Base-by-base conservation (phyloP, 2,329 filamentous ascomycete genomes). In the Podosphaera fusca region DNA sequence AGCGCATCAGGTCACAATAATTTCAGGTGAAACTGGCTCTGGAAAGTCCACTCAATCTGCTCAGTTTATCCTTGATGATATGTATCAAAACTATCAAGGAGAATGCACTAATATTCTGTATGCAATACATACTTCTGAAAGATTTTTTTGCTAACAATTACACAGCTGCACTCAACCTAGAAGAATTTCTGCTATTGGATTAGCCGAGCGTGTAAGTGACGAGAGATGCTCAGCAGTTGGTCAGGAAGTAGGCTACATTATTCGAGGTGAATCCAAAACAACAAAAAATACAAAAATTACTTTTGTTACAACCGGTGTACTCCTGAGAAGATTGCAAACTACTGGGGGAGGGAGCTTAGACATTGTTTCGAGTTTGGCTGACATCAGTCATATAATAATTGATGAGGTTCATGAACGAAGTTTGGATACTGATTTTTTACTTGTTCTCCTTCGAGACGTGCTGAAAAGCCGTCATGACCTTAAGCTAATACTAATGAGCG, bases 31-130 rank as follows among this genome's bases (percentile, higher is more conserved):
- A 70, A 98, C 92, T 3, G 92, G 92, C 56, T 95, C 87, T 21
- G 92, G 92, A 66, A 98, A 98, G 70, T 95, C 87, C 54, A 96
- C 92, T 0, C 92, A 98, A 68, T 92, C 87, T 2, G 87, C 96
- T 38, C 92, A 98, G 68, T 98, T 96, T 69, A 77, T 98, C 49
- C 75, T 98, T 1, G 92, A 98, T 64, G 87, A 96, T 63, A 73
- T 96, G 61, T 94, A 95, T 63, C 75, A 78, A 60, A 76, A 78
- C 51, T 79, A 82, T 6, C 74, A 94, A 7, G 92, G 90, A 2
- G 78, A 78, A 10, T 79, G 79, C 10, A 85, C 83, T 36, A 95
- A 94, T 65, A 94, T 98, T 60, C 81, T 98, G 63, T 65, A 57
- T 58, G 62, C 59, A 3, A 30, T 10, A n/a, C 10, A 33, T 36